Evolutionary conservation across 495 filamentous ascomycete genomes (phyloP), one percentile per base, ranked within the genome.

Genomic region (Lepraria neglecta): DNA sequence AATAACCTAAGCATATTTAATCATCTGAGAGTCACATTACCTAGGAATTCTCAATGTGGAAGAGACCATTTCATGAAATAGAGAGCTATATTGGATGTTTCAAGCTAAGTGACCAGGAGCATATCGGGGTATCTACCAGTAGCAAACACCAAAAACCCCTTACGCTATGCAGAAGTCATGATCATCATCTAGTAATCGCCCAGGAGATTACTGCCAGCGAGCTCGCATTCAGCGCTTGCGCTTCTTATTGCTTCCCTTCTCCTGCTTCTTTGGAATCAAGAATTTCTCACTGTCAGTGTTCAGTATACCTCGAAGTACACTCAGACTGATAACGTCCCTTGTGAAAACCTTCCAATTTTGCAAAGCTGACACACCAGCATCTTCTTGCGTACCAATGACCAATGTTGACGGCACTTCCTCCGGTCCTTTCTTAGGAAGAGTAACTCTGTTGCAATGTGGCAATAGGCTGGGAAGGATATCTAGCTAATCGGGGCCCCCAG

Each of bases 281-380:
- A 65, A 67, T 21, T 69, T 62, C 28, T 67, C 65, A 19, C 57
- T 53, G 3, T 64, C 54, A n/a, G 58, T 19, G 30, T 69, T 54
- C 14, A 69, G 30, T 6, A 15, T 33, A 10, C 67, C 65, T 24
- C 67, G 65, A n/a, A 69, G 62, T 15, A 66, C 42, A 56, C 67
- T 69, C 19, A 65, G 43, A 6, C 62, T 43, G 40, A 69, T 56
- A 11, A 69, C 61, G 27, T 67, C 67, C 38, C 62, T 60, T 6
- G 46, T 60, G 21, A 47, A 64, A 24, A 24, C 24, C 21, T 35
- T 60, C 62, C 61, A 65, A n/a, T 28, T 46, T 5, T 53, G 33
- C 19, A 64, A 19, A 43, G 21, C 31, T 3, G 56, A 10, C 30
- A 38, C 6, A 28, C 60, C 57, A 0, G 56, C 15, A 56, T 64